These are phyloP conservation scores for Lecanoromycetidae sp. DNA, from an alignment of 2,329 filamentous ascomycete genomes.

Conservation along the genomic window DNA sequence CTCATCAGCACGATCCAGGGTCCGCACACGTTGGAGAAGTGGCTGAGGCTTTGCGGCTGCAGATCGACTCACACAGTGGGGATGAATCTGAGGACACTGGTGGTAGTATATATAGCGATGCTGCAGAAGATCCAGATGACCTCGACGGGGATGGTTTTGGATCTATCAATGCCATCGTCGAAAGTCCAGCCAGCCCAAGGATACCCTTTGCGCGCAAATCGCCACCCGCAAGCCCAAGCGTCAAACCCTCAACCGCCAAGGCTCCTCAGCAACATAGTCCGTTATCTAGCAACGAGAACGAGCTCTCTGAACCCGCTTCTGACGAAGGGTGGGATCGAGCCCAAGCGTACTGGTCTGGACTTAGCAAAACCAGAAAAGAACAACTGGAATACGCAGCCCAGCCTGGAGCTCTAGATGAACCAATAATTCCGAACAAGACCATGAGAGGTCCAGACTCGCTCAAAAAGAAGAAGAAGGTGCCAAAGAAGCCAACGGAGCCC, in stretches of 20 bases:
- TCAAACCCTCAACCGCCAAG: not conserved
- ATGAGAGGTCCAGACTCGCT: conserved; percentile 9
- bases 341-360: conserved; percentile 23
- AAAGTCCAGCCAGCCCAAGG: conserved; percentile 22
- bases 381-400: conserved; percentile 17
- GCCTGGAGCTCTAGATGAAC: conserved; percentile 10
- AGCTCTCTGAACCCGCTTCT: conserved; percentile 13
- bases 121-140: conserved; percentile 24
- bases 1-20: conserved; percentile 12
- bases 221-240: not conserved
- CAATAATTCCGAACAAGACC: conserved; percentile 4
- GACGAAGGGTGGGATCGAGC: conserved; percentile 22
- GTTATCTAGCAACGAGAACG: conserved; percentile 9
- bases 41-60: conserved; percentile 16
- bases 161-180: conserved; percentile 39
- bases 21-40: conserved; percentile 18
- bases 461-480: conserved; percentile 14
- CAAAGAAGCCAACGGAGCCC: conserved; percentile 8
- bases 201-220: not conserved
- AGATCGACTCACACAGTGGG: conserved; percentile 20
- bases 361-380: conserved; percentile 15
- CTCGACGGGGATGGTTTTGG: conserved; percentile 34
- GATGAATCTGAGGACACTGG: conserved; percentile 30
- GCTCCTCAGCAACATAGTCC: not conserved
- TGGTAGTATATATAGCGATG: conserved; percentile 36